Evolutionary conservation across 148 eudicot genomes (phyloP).

Genomic region (Vaccinium darrowii): DNA sequence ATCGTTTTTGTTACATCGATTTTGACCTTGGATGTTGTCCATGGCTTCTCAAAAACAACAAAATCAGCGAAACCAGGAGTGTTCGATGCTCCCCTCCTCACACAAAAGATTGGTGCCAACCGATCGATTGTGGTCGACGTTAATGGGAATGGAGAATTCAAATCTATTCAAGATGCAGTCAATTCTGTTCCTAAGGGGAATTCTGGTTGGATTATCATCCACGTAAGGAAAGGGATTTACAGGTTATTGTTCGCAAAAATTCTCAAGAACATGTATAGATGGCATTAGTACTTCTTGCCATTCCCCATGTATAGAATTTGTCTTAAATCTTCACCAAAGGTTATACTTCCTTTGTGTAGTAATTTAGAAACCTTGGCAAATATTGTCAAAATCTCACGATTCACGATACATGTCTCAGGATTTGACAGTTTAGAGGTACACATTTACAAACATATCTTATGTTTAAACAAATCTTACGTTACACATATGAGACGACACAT

Average conservation of each 20-base stretch:
- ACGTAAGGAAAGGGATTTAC: slow-evolving; percentile 68
- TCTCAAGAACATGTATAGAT: background rate
- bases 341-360: background rate
- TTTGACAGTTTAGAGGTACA: no score
- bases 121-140: slow-evolving; percentile 58
- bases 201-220: slow-evolving; percentile 67
- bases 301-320: no score
- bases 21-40: slow-evolving; percentile 20
- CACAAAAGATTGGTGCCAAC: slow-evolving; percentile 38
- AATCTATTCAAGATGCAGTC: slow-evolving; percentile 73
- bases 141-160: slow-evolving; percentile 61
- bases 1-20: slow-evolving; percentile 8
- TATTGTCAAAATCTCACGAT: no score
- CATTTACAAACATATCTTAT: no score
- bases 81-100: slow-evolving; percentile 43
- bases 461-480: no score
- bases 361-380: background rate
- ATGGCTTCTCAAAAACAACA: slow-evolving; percentile 21
- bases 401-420: no score
- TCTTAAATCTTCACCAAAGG: background rate
- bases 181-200: slow-evolving; percentile 74
- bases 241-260: slow-evolving; percentile 29
- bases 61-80: slow-evolving; percentile 13
- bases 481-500: no score
- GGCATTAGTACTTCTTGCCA: background rate